Evolutionary conservation across 495 filamentous ascomycete species (phyloP).

Genomic region (Bryoglossum gracile): DNA sequence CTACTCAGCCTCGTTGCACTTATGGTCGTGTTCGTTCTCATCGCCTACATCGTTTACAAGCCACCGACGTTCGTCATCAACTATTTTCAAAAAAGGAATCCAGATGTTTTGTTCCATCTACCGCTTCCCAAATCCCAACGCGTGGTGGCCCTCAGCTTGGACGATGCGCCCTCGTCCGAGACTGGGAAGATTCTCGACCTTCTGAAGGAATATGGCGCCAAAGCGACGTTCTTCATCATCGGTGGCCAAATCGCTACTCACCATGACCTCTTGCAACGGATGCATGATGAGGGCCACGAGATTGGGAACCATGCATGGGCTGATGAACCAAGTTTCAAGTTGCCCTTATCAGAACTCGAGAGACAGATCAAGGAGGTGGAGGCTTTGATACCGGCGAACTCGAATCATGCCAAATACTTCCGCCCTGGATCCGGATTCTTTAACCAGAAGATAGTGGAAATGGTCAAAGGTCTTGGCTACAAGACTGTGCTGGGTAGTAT

Average conservation of each 20-base stretch:
- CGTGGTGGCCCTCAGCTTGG: conserved; percentile 73
- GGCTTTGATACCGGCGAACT: conserved; percentile 12
- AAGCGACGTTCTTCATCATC: conserved; percentile 74
- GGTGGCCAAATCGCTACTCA: conserved; percentile 53
- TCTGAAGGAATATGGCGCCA: conserved; percentile 48
- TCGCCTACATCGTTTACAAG: conserved; percentile 64
- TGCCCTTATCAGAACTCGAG: conserved; percentile 27
- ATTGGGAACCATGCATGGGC: conserved; percentile 75
- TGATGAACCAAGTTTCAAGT: conserved; percentile 60
- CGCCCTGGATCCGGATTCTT: conserved; percentile 79
- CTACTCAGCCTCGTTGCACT: conserved; percentile 44
- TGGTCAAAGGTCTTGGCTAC: conserved; percentile 51
- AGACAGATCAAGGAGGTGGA: conserved; percentile 20
- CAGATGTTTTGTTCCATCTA: conserved; percentile 68
- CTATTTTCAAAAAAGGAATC: conserved; percentile 62
- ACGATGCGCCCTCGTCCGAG: conserved; percentile 70
- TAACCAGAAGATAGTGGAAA: conserved; percentile 52
- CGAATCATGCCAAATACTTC: conserved; percentile 50
- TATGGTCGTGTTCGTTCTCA: conserved; percentile 36
- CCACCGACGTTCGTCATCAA: conserved; percentile 59
- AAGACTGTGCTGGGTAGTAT: conserved; percentile 68
- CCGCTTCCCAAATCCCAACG: conserved; percentile 43
- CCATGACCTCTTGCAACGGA: conserved; percentile 14
- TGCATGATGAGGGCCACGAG: conserved; percentile 24
- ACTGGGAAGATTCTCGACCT: conserved; percentile 63